Base-by-base conservation (phyloP, 2,329 filamentous ascomycete genomes). In the Calonectria crousiana region DNA sequence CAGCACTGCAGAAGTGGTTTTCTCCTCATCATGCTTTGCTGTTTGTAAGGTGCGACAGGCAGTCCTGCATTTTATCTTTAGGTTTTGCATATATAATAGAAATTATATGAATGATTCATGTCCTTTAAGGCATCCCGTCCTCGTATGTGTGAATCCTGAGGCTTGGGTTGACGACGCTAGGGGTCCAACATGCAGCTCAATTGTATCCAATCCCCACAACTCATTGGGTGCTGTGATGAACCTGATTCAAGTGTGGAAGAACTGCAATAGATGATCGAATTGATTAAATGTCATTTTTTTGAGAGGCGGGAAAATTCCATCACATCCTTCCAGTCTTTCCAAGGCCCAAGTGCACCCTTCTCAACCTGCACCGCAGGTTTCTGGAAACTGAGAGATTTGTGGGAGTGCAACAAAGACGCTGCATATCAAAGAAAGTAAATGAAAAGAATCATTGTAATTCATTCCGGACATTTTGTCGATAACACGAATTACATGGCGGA, bases 221-320 rank as follows among this genome's bases (percentile, higher is more conserved):
- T 6, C 20, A 47, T 47, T 23, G 44, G 10, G 2, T 47, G 10
- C 13, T 47, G 11, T 13, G 1, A 23, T 23, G n/a, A 13, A 23
- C 2, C 11, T 23, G 8, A 23, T 13, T n/a, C 13, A 13, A 23
- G 10, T 47, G 20, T n/a, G 2, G 20, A 47, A n/a, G 20, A 47
- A 4, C 18, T 4, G 5, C 3, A 10, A n/a, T 2, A 9, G 10
- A 1, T 2, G 9, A 11, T 11, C 11, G 9, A 13, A 23, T 9
- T 23, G 6, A 5, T 23, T 13, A 3, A 23, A 23, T 23, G 10
- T n/a, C 2, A 23, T 2, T 47, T 23, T 47, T 8, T 47, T 8
- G n/a, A n/a, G 9, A 5, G 3, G 10, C 44, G 2, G 10, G 10
- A 13, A 47, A 23, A 23, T 18, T 41, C 20, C 41, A 44, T 18